These are phyloP conservation scores for Gaertneriomyces semiglobifer DNA, from an alignment of 192 early-diverging fungal species.

Conservation along the genomic window DNA sequence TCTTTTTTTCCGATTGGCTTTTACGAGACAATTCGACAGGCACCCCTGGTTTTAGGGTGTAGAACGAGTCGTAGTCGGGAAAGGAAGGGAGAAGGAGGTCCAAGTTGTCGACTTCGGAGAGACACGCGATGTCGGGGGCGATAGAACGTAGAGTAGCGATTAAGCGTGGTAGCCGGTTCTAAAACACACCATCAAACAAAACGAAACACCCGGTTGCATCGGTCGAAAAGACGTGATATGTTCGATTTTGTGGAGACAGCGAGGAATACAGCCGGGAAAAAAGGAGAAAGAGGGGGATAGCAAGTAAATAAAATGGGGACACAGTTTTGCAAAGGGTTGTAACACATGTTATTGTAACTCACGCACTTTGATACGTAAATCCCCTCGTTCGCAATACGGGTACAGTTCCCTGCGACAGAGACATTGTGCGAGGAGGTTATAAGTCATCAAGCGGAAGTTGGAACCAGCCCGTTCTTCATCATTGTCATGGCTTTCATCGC, in stretches of 20 bases:
- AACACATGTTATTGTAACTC: too few relatives aligned
- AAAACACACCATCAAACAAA: not conserved
- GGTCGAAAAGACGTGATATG: not conserved
- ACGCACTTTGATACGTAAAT: constrained; percentile 20
- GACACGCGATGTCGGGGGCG: constrained; percentile 29
- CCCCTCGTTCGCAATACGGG: constrained; percentile 25
- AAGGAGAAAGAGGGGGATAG: too few relatives aligned
- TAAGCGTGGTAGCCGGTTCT: constrained; percentile 18
- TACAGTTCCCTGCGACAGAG: constrained; percentile 25
- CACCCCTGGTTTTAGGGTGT: too few relatives aligned
- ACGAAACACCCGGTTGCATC: not conserved
- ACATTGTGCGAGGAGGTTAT: constrained; percentile 38
- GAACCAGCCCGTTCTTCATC: too few relatives aligned
- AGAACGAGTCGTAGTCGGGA: not conserved
- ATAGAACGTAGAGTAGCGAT: constrained; percentile 17
- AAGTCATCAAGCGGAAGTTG: constrained; percentile 17
- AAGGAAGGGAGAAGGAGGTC: constrained; percentile 6
- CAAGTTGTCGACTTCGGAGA: constrained; percentile 33
- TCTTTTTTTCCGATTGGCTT: too few relatives aligned
- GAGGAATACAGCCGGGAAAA: not conserved
- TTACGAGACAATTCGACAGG: too few relatives aligned
- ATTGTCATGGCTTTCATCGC: too few relatives aligned
- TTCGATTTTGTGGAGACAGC: not conserved
- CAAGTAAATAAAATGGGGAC: too few relatives aligned
- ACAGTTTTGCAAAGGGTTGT: too few relatives aligned